Base-by-base conservation (phyloP, 176 grass and related monocot genomes). In the Avena eriantha region DNA sequence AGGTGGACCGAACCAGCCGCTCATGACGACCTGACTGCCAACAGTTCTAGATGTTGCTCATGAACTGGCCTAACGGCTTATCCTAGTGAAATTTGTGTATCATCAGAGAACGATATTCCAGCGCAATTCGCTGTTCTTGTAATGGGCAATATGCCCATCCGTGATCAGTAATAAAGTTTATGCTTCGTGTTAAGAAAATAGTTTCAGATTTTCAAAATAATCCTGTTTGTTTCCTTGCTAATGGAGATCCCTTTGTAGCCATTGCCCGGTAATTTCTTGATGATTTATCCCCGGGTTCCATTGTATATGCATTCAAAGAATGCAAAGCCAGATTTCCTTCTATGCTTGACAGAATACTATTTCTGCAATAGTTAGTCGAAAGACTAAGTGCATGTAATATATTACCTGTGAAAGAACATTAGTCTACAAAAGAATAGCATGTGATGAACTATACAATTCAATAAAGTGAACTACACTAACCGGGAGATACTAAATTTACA, bases 351-450 rank as follows among this genome's bases (percentile, higher is more conserved):
- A 76, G 73, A 76, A 54, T 14, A 54, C 36, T 39, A 41, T 45
- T 8, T 76, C 24, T 51, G 8, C 73, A 33, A 18, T 14, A 51
- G 29, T 24, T 15, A 47, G 47, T 24, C 13, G 51, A 82, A 23
- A 15, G 35, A 29, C 36, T 19, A 22, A 66, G 14, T 31, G 69
- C 26, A 63, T 55, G 49, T 54, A 71, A 59, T 43, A 78, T 24
- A 60, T 78, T 78, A 22, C 36, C 23, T 15, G 74, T 51, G 21
- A 54, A 82, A 77, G 46, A 53, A 43, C 53, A 63, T 19, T 78
- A 48, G 10, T 5, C 46, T 90, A 83, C 54, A 86, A 54, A 68
- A 66, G 46, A 65, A 58, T 74, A 64, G n/a, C 51, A 68, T 45
- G 23, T 49, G 53, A 79, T 56, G 45, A 83, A 57, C 56, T 63